Evolutionary conservation across 2,329 filamentous ascomycete species (phyloP).

Genomic region (Xylaria sp.): DNA sequence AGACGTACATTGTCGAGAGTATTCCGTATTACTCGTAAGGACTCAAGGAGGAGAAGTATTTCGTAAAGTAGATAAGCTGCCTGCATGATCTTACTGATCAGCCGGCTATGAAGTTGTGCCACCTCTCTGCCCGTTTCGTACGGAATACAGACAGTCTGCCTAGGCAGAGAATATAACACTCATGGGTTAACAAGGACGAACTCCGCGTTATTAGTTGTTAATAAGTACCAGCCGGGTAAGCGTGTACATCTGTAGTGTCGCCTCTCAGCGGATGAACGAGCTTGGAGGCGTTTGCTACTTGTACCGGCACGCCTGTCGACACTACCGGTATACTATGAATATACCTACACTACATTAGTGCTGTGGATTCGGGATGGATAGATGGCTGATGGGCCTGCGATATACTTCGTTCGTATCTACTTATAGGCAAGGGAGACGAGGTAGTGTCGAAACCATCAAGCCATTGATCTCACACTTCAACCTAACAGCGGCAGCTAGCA

Average conservation of each 20-base stretch:
- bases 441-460: background rate
- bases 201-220: no score
- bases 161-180: no score
- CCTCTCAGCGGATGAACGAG: constrained; percentile 5
- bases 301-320: background rate
- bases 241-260: background rate
- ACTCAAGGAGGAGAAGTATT: background rate
- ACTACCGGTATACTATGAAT: background rate
- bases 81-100: constrained; percentile 2
- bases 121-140: background rate
- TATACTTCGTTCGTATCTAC: background rate
- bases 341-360: background rate
- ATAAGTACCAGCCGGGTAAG: background rate
- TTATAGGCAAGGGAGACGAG: background rate
- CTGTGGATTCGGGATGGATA: background rate
- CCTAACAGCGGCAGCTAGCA: background rate
- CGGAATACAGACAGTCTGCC: no score
- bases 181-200: no score
- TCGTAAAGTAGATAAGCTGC: background rate
- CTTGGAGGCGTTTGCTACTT: background rate
- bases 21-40: no score
- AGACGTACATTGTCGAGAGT: background rate
- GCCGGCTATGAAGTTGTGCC: constrained; percentile 4
- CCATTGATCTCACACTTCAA: background rate
- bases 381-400: background rate